Evolutionary conservation across 2,329 filamentous ascomycete species (phyloP).

Genomic region (Scedosporium dehoogii): DNA sequence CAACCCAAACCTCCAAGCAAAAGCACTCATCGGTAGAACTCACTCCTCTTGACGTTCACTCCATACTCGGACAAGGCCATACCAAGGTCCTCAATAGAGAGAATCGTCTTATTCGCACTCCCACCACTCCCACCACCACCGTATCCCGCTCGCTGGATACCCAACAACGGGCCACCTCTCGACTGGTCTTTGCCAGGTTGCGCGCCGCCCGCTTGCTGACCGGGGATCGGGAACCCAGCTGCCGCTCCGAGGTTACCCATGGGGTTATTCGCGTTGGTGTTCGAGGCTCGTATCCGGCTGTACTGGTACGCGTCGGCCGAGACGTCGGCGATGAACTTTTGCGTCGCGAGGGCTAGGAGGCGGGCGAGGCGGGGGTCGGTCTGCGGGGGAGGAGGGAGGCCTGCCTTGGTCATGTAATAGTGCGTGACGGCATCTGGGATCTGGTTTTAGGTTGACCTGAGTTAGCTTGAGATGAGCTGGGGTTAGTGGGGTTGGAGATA

Average conservation of each 20-base stretch:
- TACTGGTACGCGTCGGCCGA: conserved; percentile 98
- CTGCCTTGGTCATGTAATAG: conserved; percentile 95
- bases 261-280: conserved; percentile 75
- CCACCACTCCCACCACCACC: conserved; percentile 84
- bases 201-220: conserved; percentile 48
- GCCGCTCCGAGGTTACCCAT: conserved; percentile 77
- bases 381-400: conserved; percentile 83
- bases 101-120: conserved; percentile 80
- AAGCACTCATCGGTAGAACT: conserved; percentile 70
- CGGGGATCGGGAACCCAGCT: conserved; percentile 57
- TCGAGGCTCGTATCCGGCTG: conserved; percentile 88
- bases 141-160: conserved; percentile 67
- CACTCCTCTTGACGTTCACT: conserved; percentile 92
- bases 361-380: conserved; percentile 85
- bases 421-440: conserved; percentile 96
- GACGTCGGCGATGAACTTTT: conserved; percentile 97
- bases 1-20: not conserved
- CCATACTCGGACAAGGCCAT: conserved; percentile 98
- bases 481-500: not conserved
- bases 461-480: conserved; percentile 8
- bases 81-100: conserved; percentile 97
- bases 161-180: conserved; percentile 52
- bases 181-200: conserved; percentile 47
- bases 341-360: conserved; percentile 90
- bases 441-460: conserved; percentile 31